Evolutionary conservation across 345 rosid genomes (phyloP).

Genomic region (Corchorus olitorius): DNA sequence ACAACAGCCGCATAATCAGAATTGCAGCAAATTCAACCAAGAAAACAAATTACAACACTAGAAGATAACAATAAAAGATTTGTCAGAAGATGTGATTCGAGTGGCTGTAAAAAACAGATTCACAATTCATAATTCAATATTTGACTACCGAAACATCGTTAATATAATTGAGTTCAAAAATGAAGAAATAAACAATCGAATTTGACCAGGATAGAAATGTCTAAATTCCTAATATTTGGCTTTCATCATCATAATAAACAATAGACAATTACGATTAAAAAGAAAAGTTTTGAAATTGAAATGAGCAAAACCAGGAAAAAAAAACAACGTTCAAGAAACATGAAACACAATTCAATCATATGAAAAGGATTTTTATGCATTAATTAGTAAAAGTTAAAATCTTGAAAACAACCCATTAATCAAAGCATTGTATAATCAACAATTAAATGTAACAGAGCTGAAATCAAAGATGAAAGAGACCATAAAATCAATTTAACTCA

Average conservation of each 20-base stretch:
- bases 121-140: not conserved
- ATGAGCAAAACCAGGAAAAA: not conserved
- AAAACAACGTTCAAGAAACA: not conserved
- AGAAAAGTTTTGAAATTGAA: not conserved
- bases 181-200: not conserved
- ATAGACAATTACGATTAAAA: not conserved
- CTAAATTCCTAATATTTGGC: not conserved
- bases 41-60: too few species aligned
- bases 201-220: not conserved
- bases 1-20: too few species aligned
- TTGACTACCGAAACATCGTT: not conserved
- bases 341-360: not conserved
- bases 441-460: not conserved
- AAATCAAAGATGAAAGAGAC: not conserved
- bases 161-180: not conserved
- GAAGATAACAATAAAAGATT: too few species aligned
- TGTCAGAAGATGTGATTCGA: too few species aligned
- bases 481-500: constrained; percentile 21
- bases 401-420: constrained; percentile 4
- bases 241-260: not conserved
- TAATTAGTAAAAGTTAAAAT: constrained; percentile 14
- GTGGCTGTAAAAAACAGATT: not conserved
- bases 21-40: too few species aligned
- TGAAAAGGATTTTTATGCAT: not conserved
- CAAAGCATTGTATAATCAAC: not conserved